Conservation (phyloP, 805 yeast species). For the Cyberlindnera galapagoensis region DNA sequence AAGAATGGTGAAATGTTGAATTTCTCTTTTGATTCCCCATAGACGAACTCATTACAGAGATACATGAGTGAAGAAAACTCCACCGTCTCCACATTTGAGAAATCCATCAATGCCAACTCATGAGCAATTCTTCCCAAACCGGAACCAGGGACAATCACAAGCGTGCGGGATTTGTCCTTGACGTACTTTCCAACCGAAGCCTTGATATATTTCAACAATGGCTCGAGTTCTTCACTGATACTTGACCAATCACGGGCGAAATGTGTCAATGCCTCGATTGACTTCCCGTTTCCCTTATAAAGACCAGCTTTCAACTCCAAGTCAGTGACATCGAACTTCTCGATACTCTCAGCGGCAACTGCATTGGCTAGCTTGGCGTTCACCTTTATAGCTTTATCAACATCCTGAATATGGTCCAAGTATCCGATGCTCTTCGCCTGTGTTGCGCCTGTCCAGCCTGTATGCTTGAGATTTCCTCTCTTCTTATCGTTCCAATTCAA, state of each 20-base stretch:
- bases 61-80: slow-evolving; percentile 78
- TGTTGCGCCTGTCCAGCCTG: slow-evolving; percentile 52
- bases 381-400: slow-evolving; percentile 39
- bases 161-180: slow-evolving; percentile 30
- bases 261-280: slow-evolving; percentile 69
- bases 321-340: slow-evolving; percentile 30
- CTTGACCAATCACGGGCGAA: slow-evolving; percentile 72
- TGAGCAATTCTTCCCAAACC: slow-evolving; percentile 79
- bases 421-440: slow-evolving; percentile 49
- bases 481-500: slow-evolving; percentile 40
- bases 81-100: slow-evolving; percentile 55
- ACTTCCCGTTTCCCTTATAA: slow-evolving; percentile 32
- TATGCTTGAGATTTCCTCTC: slow-evolving; percentile 34
- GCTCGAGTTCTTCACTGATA: slow-evolving; percentile 43
- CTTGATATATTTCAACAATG: slow-evolving; percentile 47
- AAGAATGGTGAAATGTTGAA: slow-evolving; percentile 41
- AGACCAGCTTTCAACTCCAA: slow-evolving; percentile 36
- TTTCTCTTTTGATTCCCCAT: slow-evolving; percentile 20
- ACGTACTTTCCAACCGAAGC: slow-evolving; percentile 32
- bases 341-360: slow-evolving; percentile 35
- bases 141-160: slow-evolving; percentile 77
- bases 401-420: slow-evolving; percentile 39
- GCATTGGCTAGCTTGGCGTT: slow-evolving; percentile 44
- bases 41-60: slow-evolving; percentile 55
- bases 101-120: slow-evolving; percentile 41